Base-by-base conservation (phyloP, 805 yeast species). In the Starmerella powellii region DNA sequence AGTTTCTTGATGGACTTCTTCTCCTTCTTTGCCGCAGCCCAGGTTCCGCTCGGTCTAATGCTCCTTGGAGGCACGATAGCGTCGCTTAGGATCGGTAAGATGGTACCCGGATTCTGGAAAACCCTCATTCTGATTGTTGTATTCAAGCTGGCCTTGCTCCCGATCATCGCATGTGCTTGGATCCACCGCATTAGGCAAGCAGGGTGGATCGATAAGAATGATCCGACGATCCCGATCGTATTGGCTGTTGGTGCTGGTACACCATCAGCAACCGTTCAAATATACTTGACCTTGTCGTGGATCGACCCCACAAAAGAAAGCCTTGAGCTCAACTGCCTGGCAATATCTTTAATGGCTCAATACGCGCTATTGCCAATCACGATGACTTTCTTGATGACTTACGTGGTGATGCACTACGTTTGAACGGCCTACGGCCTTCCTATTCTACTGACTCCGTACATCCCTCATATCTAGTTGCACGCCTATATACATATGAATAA, bases 21-120 rank as follows among this genome's bases (percentile, higher is more conserved):
- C 0, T 57, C 73, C 2, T 88, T 88, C 56, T 65, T 88, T 6
- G 95, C 95, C 0, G 75, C 75, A 21, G 95, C 95, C 0, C 75
- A 82, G 38, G 94, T 88, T 27, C 97, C 96, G 1, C 61, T 84
- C 44, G 97, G 96, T 0, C 64, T 88, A 46, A 58, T 84, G 34
- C 56, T 88, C 45, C 61, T 88, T 23, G 97, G 97, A 2, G 94
- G 88, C 15, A 85, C 95, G 2, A 74, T 88, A 32, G 81, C 95
- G 1, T 65, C 95, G 37, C 67, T 88, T 39, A 64, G 74, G 47
- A 60, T 86, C 17, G 65, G 64, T 6, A 55, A 64, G 4, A 63
- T 86, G 52, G 84, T 87, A 1, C 64, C 67, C 12, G 88, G 88
- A 1, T 78, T 82, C 52, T 66, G 73, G 56, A 63, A 74, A 52